These are phyloP conservation scores for Jaapia argillacea DNA, from an alignment of 768 basidiomycete genomes.

Conservation along the genomic window DNA sequence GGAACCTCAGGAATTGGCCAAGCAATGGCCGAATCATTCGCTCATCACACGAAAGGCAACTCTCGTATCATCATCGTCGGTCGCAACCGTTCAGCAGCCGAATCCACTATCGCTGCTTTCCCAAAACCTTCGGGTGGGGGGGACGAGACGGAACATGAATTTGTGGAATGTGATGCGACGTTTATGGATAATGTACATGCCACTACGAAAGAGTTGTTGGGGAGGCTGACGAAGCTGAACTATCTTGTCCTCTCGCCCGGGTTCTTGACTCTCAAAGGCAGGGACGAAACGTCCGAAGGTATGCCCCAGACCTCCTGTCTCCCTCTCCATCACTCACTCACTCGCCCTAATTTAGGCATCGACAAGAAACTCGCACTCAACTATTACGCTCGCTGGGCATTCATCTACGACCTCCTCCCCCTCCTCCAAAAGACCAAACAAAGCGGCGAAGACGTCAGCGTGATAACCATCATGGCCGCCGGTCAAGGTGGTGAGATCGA, in stretches of 20 bases:
- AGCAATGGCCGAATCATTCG: conserved; percentile 37
- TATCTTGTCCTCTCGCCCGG: conserved; percentile 41
- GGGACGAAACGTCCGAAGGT: conserved; percentile 34
- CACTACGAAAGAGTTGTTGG: conserved; percentile 18
- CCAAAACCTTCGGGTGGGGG: conserved; percentile 20
- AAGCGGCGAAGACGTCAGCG: conserved; percentile 38
- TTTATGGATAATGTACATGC: conserved; percentile 38
- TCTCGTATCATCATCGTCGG: conserved; percentile 43
- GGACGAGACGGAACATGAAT: conserved; percentile 38
- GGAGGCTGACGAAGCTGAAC: conserved; percentile 37
- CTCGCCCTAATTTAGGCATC: too few relatives aligned
- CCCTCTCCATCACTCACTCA: too few relatives aligned
- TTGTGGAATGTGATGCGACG: conserved; percentile 41
- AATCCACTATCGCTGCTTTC: conserved; percentile 32
- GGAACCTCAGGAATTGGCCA: conserved; percentile 26
- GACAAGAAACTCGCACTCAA: conserved; percentile 34
- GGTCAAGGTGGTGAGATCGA: conserved; percentile 27
- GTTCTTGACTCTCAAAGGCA: conserved; percentile 24
- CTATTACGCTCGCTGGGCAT: conserved; percentile 44
- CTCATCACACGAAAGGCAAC: conserved; percentile 33
- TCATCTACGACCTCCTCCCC: conserved; percentile 36
- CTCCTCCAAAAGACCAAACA: conserved; percentile 32
- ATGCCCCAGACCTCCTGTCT: too few relatives aligned
- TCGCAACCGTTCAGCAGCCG: conserved; percentile 36
- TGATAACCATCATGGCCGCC: conserved; percentile 32